These are phyloP conservation scores for Tulasnella calospora DNA, from an alignment of 768 basidiomycete species.

Conservation along the genomic window DNA sequence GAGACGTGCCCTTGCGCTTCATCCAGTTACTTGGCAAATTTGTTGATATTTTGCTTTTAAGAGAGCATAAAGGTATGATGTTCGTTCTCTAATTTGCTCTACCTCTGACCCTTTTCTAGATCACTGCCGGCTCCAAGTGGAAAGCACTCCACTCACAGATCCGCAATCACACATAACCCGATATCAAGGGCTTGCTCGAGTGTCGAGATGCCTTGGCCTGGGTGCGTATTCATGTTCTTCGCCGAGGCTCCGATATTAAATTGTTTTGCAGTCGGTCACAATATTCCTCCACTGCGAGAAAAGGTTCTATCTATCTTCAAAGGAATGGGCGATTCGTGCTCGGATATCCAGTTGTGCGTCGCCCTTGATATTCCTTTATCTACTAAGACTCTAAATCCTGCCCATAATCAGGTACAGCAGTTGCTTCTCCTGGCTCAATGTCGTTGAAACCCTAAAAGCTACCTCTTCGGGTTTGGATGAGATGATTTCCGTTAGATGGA, in stretches of 20 bases:
- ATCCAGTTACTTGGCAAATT: neutral
- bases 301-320: neutral
- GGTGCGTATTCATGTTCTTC: neutral
- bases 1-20: neutral
- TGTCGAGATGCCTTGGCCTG: neutral
- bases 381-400: neutral
- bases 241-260: neutral
- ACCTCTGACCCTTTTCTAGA: neutral
- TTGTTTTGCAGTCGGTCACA: neutral
- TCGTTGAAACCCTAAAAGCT: neutral
- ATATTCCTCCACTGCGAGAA: neutral
- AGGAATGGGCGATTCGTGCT: neutral
- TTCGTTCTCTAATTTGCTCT: neutral
- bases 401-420: neutral
- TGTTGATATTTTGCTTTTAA: neutral
- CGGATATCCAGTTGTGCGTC: neutral
- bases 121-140: neutral
- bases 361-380: neutral
- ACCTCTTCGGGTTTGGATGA: neutral
- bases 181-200: neutral
- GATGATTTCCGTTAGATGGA: neutral
- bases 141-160: no score
- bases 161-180: neutral
- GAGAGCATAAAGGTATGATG: neutral
- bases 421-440: neutral